Conservation (phyloP, 108 stramenopile genomes). For the Skeletonema tropicum region DNA sequence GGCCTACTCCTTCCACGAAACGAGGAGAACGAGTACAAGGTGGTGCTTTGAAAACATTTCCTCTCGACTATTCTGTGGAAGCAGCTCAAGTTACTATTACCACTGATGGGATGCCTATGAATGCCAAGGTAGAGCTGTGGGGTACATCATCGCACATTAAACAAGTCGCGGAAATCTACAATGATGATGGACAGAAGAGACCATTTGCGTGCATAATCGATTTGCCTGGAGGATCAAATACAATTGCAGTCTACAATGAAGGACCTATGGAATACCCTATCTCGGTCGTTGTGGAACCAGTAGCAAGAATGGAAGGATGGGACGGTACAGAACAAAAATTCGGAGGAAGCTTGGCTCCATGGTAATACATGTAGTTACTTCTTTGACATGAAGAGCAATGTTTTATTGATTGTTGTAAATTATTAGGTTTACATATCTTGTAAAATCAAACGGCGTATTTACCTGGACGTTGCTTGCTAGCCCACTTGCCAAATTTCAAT, state of each 20-base stretch:
- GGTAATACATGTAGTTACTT: not conserved
- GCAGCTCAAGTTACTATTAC: slow-evolving; percentile 45
- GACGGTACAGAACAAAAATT: slow-evolving; percentile 34
- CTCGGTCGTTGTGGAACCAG: slow-evolving; percentile 38
- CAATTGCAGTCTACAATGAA: slow-evolving; percentile 48
- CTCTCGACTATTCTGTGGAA: slow-evolving; percentile 38
- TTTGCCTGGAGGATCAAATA: slow-evolving; percentile 41
- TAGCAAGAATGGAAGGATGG: slow-evolving; percentile 42
- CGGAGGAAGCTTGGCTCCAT: slow-evolving; percentile 43
- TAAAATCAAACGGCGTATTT: slow-evolving; percentile 45
- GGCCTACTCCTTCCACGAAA: slow-evolving; percentile 15
- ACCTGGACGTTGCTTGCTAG: slow-evolving; percentile 63
- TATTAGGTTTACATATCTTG: slow-evolving; percentile 15
- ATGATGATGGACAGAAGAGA: slow-evolving; percentile 38
- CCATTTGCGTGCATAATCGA: slow-evolving; percentile 46
- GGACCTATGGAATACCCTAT: slow-evolving; percentile 53
- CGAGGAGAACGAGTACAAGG: slow-evolving; percentile 42
- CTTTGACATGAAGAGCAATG: not conserved
- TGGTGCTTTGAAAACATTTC: slow-evolving; percentile 40
- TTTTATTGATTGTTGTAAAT: slow-evolving; percentile 14
- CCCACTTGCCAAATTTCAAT: slow-evolving; percentile 75
- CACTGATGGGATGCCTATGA: slow-evolving; percentile 49
- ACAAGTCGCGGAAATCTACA: slow-evolving; percentile 52
- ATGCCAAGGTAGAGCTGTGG: slow-evolving; percentile 50
- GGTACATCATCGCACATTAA: slow-evolving; percentile 36